phyloP scores from a whole-genome alignment of 2,329 filamentous ascomycete species.

The Apiospora kogelbergensis region DNA sequence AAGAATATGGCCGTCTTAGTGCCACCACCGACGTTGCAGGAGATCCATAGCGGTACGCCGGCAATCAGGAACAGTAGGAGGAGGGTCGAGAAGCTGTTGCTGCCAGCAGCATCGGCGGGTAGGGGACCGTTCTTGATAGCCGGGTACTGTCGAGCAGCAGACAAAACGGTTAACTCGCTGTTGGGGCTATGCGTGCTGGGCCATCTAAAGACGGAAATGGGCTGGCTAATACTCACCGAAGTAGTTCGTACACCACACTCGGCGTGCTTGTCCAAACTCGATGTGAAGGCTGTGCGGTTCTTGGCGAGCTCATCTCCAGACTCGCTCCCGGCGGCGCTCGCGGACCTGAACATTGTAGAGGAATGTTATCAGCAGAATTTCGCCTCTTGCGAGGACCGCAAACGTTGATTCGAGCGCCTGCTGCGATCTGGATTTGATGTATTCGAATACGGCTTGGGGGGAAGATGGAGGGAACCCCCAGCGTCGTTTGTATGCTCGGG shows the following conservation, averaged over 20 bases:
- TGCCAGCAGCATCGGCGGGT: constrained; percentile 82
- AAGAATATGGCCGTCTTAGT: constrained; percentile 88
- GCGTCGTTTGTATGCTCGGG: neutral
- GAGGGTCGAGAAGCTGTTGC: constrained; percentile 84
- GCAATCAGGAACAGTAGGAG: constrained; percentile 70
- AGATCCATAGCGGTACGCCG: constrained; percentile 74
- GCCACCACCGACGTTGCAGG: constrained; percentile 82
- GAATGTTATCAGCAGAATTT: neutral
- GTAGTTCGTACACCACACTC: constrained; percentile 57
- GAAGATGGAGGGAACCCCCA: neutral
- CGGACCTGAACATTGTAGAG: constrained; percentile 48
- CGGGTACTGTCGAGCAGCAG: constrained; percentile 61
- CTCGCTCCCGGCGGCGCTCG: constrained; percentile 39
- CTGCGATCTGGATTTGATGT: neutral
- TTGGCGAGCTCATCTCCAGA: constrained; percentile 65
- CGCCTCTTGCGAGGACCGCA: neutral
- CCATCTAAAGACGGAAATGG: neutral
- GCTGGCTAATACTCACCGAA: constrained; percentile 40
- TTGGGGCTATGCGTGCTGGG: neutral
- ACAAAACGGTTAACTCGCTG: neutral
- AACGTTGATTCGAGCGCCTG: neutral
- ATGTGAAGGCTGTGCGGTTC: constrained; percentile 51
- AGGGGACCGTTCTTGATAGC: constrained; percentile 93
- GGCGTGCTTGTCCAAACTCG: constrained; percentile 50
- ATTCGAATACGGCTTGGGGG: neutral